phyloP scores from a whole-genome alignment of 1,139 yeast genomes.

The Candida albicans region DNA sequence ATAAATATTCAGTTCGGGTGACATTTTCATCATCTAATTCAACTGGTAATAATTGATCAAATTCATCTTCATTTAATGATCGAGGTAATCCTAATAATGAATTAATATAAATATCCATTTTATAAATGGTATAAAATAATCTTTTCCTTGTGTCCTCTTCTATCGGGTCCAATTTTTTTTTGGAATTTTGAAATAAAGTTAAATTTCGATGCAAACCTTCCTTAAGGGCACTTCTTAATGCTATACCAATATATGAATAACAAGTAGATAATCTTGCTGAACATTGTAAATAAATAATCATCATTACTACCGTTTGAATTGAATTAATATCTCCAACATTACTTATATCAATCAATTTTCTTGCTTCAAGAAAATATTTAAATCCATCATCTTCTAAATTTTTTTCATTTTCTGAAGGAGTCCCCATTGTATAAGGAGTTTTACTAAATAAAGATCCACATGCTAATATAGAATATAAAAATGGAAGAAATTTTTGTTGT shows the following conservation, averaged over 20 bases:
- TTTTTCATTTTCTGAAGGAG: conserved; percentile 37
- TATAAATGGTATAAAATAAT: conserved; percentile 83
- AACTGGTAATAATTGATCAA: conserved; percentile 83
- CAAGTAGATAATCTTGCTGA: conserved; percentile 89
- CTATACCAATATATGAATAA: conserved; percentile 91
- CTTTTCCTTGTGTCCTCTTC: conserved; percentile 85
- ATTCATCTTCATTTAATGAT: conserved; percentile 72
- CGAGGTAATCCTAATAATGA: conserved; percentile 88
- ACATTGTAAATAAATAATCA: conserved; percentile 81
- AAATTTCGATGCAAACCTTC: conserved; percentile 86
- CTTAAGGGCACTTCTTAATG: conserved; percentile 79
- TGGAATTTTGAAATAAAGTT: conserved; percentile 50
- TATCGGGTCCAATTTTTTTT: conserved; percentile 64
- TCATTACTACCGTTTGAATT: conserved; percentile 70
- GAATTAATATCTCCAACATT: conserved; percentile 49
- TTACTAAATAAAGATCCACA: conserved; percentile 70
- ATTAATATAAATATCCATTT: conserved; percentile 88
- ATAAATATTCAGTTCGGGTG: conserved; percentile 57
- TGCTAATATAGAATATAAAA: conserved; percentile 60
- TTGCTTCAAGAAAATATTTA: conserved; percentile 78
- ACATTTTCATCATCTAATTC: conserved; percentile 88
- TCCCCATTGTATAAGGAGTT: conserved; percentile 27
- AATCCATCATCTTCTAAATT: conserved; percentile 73
- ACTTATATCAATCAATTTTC: conserved; percentile 66
- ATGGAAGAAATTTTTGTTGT: conserved; percentile 75